Conservation (phyloP, 2,329 filamentous ascomycete species). For the Incumbomyces delicatus region DNA sequence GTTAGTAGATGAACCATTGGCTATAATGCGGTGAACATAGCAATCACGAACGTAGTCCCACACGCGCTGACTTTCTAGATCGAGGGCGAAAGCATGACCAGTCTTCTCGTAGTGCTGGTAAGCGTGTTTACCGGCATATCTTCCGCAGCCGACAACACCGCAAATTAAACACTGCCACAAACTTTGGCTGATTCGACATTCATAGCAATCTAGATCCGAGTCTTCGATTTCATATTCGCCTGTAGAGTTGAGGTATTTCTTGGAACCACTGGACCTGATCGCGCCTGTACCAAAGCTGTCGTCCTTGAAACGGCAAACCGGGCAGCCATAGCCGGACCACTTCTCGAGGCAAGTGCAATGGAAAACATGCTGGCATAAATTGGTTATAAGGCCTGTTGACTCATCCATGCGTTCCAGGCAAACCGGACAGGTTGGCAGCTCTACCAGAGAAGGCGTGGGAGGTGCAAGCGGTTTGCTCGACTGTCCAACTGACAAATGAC, state of each 20-base stretch:
- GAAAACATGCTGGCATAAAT: slow-evolving; percentile 94
- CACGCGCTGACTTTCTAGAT: slow-evolving; percentile 85
- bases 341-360: slow-evolving; percentile 94
- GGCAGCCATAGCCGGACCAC: slow-evolving; percentile 89
- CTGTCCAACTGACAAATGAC: slow-evolving; percentile 30
- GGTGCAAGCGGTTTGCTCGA: slow-evolving; percentile 56
- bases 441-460: slow-evolving; percentile 74
- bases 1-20: slow-evolving; percentile 53
- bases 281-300: slow-evolving; percentile 37
- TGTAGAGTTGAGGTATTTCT: slow-evolving; percentile 17
- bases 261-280: neutral
- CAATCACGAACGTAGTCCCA: slow-evolving; percentile 96
- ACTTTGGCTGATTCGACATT: slow-evolving; percentile 67
- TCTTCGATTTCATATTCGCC: slow-evolving; percentile 48
- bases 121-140: slow-evolving; percentile 88
- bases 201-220: slow-evolving; percentile 52
- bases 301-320: slow-evolving; percentile 84
- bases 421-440: slow-evolving; percentile 90
- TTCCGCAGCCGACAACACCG: slow-evolving; percentile 82
- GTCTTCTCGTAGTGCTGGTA: slow-evolving; percentile 89
- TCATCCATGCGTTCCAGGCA: slow-evolving; percentile 98
- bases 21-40: slow-evolving; percentile 91
- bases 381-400: slow-evolving; percentile 86
- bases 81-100: slow-evolving; percentile 82
- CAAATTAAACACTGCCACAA: slow-evolving; percentile 95